Evolutionary conservation across 1,139 yeast species (phyloP).

Genomic region (Nakaseomyces nivariensis): DNA sequence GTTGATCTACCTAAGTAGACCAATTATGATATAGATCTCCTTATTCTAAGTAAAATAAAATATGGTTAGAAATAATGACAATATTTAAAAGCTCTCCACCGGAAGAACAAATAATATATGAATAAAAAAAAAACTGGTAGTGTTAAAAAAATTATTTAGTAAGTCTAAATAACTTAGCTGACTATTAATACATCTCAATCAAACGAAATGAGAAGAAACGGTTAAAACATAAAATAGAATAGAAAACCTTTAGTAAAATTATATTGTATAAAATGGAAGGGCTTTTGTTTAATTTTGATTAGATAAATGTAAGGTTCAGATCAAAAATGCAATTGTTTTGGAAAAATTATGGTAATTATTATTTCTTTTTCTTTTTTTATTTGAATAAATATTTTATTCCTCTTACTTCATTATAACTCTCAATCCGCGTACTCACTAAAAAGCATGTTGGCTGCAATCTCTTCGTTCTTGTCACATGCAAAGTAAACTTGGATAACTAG

Average conservation of each 20-base stretch:
- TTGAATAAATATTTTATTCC: background rate
- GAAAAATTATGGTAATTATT: background rate
- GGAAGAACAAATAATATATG: background rate
- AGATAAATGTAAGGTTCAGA: background rate
- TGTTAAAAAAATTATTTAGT: too few species aligned
- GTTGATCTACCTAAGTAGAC: background rate
- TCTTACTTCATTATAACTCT: background rate
- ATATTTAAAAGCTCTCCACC: background rate
- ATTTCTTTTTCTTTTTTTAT: background rate
- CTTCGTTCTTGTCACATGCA: slow-evolving; percentile 98
- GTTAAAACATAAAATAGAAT: background rate
- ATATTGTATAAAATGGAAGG: background rate
- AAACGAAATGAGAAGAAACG: background rate
- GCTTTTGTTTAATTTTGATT: background rate
- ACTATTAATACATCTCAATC: background rate
- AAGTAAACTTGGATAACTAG: slow-evolving; percentile 88
- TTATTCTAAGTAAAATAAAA: too few species aligned
- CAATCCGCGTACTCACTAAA: slow-evolving; percentile 34
- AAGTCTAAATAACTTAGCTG: background rate
- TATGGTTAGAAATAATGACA: background rate
- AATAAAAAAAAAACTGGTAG: background rate
- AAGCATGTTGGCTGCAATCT: slow-evolving; percentile 85
- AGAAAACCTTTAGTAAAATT: background rate
- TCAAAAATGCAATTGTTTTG: background rate
- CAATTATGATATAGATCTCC: background rate